Evolutionary conservation across 2,329 filamentous ascomycete genomes (phyloP).

Genomic region (Penicillium sp.): DNA sequence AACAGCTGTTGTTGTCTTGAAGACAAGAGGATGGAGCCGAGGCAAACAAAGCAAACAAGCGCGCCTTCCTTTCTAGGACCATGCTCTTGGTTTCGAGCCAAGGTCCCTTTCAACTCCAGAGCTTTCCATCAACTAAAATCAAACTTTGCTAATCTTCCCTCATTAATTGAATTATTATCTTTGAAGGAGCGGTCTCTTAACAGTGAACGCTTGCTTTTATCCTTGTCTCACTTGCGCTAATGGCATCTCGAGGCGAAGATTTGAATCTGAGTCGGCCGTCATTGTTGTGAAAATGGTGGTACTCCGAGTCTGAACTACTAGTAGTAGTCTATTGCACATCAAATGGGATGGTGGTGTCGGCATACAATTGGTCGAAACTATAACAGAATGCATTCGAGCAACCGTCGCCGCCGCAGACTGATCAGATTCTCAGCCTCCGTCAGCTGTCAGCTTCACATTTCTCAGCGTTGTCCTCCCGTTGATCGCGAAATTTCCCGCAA

Average conservation of each 20-base stretch:
- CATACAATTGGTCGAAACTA: neutral
- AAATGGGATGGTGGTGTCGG: too few relatives aligned
- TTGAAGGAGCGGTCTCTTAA: too few relatives aligned
- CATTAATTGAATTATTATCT: too few relatives aligned
- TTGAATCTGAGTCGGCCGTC: neutral
- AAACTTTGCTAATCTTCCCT: too few relatives aligned
- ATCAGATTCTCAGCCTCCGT: neutral
- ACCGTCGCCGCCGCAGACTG: neutral
- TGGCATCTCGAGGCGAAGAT: too few relatives aligned
- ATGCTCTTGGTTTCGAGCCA: neutral
- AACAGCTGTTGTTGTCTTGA: neutral
- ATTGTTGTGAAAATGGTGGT: too few relatives aligned
- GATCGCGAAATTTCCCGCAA: neutral
- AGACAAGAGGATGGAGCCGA: neutral
- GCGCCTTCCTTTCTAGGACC: neutral
- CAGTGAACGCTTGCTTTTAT: too few relatives aligned
- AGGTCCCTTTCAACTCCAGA: neutral
- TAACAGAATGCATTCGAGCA: neutral
- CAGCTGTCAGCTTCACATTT: neutral
- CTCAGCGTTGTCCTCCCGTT: neutral
- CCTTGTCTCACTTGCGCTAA: too few relatives aligned
- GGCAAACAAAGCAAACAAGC: conserved; percentile 4
- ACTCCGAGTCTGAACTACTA: too few relatives aligned
- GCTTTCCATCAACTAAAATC: too few relatives aligned
- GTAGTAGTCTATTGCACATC: too few relatives aligned